Conservation (phyloP, 192 early-diverging fungal genomes). For the Entomortierella chlamydospora region DNA sequence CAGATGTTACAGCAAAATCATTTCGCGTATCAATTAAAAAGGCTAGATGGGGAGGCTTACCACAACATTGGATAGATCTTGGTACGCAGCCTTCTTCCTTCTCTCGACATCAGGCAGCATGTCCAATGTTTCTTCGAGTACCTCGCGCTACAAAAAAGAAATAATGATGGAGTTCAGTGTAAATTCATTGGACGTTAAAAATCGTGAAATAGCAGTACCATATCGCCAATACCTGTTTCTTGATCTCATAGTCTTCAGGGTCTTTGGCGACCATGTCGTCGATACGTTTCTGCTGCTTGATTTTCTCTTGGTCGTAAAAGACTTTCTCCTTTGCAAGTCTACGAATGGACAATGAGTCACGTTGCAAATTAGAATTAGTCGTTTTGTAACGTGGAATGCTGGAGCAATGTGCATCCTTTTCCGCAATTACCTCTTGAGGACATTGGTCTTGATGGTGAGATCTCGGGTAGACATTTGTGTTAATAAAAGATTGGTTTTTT, state of each 20-base stretch:
- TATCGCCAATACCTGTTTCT: conserved; percentile 72
- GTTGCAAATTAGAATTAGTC: no score
- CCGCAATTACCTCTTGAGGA: conserved; percentile 64
- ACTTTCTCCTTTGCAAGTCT: conserved; percentile 65
- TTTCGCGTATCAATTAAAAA: no score
- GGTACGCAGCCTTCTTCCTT: conserved; percentile 57
- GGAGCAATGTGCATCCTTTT: no score
- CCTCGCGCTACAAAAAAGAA: conserved; percentile 64
- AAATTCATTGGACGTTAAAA: no score
- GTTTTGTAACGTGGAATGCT: no score
- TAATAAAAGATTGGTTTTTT: background rate
- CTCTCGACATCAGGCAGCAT: conserved; percentile 73
- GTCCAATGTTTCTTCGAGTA: conserved; percentile 67
- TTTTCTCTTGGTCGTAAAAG: conserved; percentile 63
- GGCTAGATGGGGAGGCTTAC: conserved; percentile 55
- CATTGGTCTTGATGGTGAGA: conserved; percentile 70
- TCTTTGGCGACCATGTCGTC: conserved; percentile 61
- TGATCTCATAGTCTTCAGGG: conserved; percentile 67
- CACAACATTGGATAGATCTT: conserved; percentile 58
- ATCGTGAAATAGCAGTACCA: no score
- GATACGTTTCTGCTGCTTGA: conserved; percentile 62
- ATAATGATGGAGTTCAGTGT: no score
- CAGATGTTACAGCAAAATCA: background rate
- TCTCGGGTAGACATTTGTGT: conserved; percentile 61
- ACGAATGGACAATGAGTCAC: background rate